Evolutionary conservation across 768 basidiomycete species (phyloP).

Genomic region (Psilocybe sp.): DNA sequence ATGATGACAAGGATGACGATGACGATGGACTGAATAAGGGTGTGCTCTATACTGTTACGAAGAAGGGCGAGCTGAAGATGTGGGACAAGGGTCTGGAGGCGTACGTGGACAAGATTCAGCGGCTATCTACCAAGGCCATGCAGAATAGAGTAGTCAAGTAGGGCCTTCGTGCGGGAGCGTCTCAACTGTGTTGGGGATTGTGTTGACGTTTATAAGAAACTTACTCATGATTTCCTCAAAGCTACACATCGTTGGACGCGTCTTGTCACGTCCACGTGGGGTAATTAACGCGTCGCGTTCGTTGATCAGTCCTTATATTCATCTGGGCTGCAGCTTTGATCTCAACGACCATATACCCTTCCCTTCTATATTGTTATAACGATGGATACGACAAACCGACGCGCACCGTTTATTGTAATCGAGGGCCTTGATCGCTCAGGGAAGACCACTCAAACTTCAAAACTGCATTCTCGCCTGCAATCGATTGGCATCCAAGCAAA

Average conservation of each 20-base stretch:
- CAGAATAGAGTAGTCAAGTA: background rate
- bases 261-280: no score
- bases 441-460: constrained; percentile 83
- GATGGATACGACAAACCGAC: constrained; percentile 13
- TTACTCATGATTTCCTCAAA: no score
- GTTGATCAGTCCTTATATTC: no score
- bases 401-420: constrained; percentile 86
- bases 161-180: no score
- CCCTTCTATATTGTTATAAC: no score
- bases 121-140: constrained; percentile 7
- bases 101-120: constrained; percentile 26
- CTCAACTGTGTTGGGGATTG: no score
- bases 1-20: constrained; percentile 20
- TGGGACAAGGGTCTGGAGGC: constrained; percentile 30
- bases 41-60: constrained; percentile 29
- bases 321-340: no score
- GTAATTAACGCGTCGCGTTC: no score
- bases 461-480: constrained; percentile 55
- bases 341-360: no score
- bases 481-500: constrained; percentile 42
- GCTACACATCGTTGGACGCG: no score
- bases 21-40: constrained; percentile 14
- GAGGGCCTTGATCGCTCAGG: constrained; percentile 97
- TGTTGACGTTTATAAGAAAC: no score
- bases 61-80: constrained; percentile 24